phyloP scores from a whole-genome alignment of 306 rosid species.

The Hippophae tibetana region DNA sequence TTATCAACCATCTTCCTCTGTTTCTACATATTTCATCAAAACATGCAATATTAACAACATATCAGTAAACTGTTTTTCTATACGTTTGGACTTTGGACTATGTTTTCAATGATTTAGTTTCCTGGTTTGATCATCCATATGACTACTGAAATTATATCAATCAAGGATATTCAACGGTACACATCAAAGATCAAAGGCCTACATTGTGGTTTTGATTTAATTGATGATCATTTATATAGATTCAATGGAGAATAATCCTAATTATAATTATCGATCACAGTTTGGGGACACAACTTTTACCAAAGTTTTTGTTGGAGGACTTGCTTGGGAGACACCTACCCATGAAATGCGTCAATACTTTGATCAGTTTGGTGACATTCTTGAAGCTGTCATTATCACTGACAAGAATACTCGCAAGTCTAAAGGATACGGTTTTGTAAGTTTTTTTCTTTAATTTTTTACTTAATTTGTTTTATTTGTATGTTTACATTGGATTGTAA shows the following conservation, averaged over 20 bases:
- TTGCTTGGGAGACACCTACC: slow-evolving; percentile 31
- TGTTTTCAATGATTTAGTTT: too few species aligned
- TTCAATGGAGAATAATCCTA: too few species aligned
- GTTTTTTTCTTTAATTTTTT: slow-evolving; percentile 2
- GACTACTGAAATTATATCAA: too few species aligned
- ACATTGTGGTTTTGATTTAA: too few species aligned
- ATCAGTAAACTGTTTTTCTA: too few species aligned
- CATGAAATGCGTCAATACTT: slow-evolving; percentile 19
- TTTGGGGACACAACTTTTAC: slow-evolving; percentile 30
- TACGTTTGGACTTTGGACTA: too few species aligned
- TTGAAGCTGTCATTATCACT: slow-evolving; percentile 30
- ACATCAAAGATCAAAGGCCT: too few species aligned
- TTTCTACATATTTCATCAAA: too few species aligned
- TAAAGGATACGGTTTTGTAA: slow-evolving; percentile 36
- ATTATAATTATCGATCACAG: slow-evolving; percentile 1
- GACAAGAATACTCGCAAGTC: slow-evolving; percentile 28
- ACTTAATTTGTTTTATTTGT: not conserved
- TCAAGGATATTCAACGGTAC: too few species aligned
- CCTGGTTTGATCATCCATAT: too few species aligned
- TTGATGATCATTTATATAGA: too few species aligned
- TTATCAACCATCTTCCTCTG: slow-evolving; percentile 19
- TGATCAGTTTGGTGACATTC: slow-evolving; percentile 29
- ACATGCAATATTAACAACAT: too few species aligned
- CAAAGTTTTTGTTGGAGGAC: slow-evolving; percentile 32
- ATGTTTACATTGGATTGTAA: not conserved